Evolutionary conservation across 2,329 filamentous ascomycete species (phyloP), one percentile per base, ranked within the genome.

Genomic region (Fusarium sp.): DNA sequence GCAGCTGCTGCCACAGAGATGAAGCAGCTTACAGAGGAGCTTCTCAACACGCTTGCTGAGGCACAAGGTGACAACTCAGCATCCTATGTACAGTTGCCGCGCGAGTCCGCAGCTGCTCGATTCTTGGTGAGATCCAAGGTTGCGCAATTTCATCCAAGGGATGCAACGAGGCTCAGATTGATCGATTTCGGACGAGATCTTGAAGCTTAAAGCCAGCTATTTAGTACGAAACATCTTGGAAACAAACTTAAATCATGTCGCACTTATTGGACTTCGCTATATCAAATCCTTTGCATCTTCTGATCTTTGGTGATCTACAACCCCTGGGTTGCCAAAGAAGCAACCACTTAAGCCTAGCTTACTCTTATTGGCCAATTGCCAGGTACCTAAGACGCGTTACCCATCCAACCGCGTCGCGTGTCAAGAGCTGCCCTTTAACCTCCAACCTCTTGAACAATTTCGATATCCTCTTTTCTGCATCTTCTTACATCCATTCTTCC

Each of bases 71-170:
- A 87, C 69, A 85, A 80, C 58, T 85, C 85, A 44, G 84, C 85
- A 17, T 84, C 87, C 2, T 91, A 91, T 73, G 83, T 91, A 48
- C 81, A 81, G 48, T 79, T 91, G n/a, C 71, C 81, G 17, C 83
- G 85, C 58, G 90, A 91, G 73, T 88, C 88, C 45, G 88, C 89
- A 4, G 87, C 88, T 14, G 87, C 86, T 4, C 84, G 89, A 66
- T 91, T 91, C 72, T 80, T 91, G 22, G 87, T 91, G 34, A 80
- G 89, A 57, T 89, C 88, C 38, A 90, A 90, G 73, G 88, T 90
- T 40, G 90, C 90, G 5, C 86, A 89, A 71, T 90, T 91, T 70
- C 88, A 92, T 71, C 88, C 88, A 5, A 86, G 82, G 66, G 89
- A 91, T 78, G 88, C 89, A 15, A 86, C 82, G 42, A 84, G 80